These are phyloP conservation scores for Backusella psychrophila DNA, from an alignment of 192 early-diverging fungal species.

Conservation along the genomic window DNA sequence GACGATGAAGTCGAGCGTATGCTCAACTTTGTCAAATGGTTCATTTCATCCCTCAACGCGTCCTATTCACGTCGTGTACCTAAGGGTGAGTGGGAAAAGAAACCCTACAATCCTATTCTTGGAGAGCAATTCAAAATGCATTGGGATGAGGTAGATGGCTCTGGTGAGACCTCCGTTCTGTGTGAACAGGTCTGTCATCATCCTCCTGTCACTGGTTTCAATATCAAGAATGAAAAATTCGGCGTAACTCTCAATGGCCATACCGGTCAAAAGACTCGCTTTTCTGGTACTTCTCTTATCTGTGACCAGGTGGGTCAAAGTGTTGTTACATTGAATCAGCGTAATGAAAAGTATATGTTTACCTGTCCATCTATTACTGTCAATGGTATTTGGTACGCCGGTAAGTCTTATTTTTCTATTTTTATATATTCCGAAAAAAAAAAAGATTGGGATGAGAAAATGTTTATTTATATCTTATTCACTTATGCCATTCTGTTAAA, in stretches of 20 bases:
- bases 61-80: constrained; percentile 68
- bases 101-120: constrained; percentile 47
- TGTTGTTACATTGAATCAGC: constrained; percentile 42
- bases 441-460: no score
- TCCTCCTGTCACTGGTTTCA: constrained; percentile 41
- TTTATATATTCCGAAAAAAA: not conserved
- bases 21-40: constrained; percentile 68
- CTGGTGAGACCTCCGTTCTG: constrained; percentile 38
- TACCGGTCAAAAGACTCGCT: constrained; percentile 51
- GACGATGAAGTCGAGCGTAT: constrained; percentile 58
- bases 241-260: constrained; percentile 19
- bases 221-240: constrained; percentile 48
- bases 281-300: constrained; percentile 69
- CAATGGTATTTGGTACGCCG: constrained; percentile 60
- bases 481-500: not conserved
- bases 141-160: constrained; percentile 52
- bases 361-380: constrained; percentile 69
- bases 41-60: constrained; percentile 74
- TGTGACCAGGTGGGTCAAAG: constrained; percentile 69
- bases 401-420: constrained; percentile 1
- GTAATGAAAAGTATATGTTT: constrained; percentile 62
- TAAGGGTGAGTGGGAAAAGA: constrained; percentile 70
- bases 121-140: constrained; percentile 46
- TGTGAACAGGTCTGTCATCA: constrained; percentile 53
- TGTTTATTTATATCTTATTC: not conserved